Percentiles rank a stretch among this genome's conserved stretches.
These are phyloP conservation scores for Aspergillus niger DNA, from an alignment of 2,329 filamentous ascomycete species.

Conservation along the genomic window DNA sequence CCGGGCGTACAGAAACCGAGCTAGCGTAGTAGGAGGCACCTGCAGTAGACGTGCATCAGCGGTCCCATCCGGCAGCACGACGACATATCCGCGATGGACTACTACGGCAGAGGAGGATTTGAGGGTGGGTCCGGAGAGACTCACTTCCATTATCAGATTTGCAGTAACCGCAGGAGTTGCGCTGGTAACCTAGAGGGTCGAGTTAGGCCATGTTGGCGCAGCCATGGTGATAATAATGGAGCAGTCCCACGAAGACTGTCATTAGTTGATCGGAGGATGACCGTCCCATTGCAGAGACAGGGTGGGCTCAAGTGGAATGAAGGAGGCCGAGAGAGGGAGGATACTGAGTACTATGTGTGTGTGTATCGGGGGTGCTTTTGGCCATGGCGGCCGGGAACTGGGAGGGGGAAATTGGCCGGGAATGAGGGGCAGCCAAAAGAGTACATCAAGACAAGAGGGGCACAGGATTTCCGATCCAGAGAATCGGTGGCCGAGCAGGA, in stretches of 20 bases:
- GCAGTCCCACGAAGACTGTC: background rate
- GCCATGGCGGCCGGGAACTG: background rate
- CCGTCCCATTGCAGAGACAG: background rate
- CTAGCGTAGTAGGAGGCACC: slow-evolving; percentile 51
- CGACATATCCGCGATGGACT: slow-evolving; percentile 2
- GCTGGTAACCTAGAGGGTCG: slow-evolving; percentile 46
- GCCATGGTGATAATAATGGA: background rate
- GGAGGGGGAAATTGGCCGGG: background rate
- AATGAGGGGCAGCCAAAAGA: slow-evolving; percentile 13
- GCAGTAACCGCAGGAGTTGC: slow-evolving; percentile 53
- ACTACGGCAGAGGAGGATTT: slow-evolving; percentile 2
- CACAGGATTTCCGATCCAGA: slow-evolving; percentile 5
- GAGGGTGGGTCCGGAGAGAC: slow-evolving; percentile 28
- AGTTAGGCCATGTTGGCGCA: slow-evolving; percentile 12
- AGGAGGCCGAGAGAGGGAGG: background rate
- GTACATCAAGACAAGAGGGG: slow-evolving; percentile 16
- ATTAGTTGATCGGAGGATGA: slow-evolving; percentile 14
- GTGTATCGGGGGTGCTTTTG: slow-evolving; percentile 2
- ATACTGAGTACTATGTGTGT: background rate
- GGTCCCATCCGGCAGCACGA: slow-evolving; percentile 5
- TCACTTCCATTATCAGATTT: slow-evolving; percentile 49
- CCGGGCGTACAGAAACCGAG: slow-evolving; percentile 45
- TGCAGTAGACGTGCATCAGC: slow-evolving; percentile 26
- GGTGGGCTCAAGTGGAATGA: background rate
- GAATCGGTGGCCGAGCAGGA: slow-evolving; percentile 11